Evolutionary conservation across 2,329 filamentous ascomycete genomes (phyloP).

Genomic region (Teratosphaeria zuluensis): DNA sequence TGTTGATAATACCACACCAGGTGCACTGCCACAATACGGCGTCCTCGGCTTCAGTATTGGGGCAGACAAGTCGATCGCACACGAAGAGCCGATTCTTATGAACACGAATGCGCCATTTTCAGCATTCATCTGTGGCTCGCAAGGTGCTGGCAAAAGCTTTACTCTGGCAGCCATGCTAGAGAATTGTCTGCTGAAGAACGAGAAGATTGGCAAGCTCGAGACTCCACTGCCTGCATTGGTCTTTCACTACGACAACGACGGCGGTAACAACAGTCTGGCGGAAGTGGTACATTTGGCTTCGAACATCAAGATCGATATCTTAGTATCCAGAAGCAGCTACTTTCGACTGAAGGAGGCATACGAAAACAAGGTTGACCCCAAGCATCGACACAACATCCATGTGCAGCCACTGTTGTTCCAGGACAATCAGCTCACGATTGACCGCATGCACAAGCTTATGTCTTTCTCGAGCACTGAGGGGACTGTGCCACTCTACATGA

Average conservation of each 20-base stretch:
- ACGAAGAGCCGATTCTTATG: conserved; percentile 30
- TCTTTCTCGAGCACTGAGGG: conserved; percentile 33
- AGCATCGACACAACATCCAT: conserved; percentile 31
- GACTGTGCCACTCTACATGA: conserved; percentile 45
- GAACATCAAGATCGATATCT: conserved; percentile 39
- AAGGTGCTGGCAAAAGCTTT: conserved; percentile 54
- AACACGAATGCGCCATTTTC: conserved; percentile 50
- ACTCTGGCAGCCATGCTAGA: conserved; percentile 51
- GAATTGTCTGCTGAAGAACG: conserved; percentile 43
- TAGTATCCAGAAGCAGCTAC: conserved; percentile 44
- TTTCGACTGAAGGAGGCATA: conserved; percentile 35
- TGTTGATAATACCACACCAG: background rate
- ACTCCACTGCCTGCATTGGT: conserved; percentile 46
- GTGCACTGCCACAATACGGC: conserved; percentile 16
- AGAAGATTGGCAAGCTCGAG: conserved; percentile 35
- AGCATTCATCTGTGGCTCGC: conserved; percentile 53
- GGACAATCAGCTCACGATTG: conserved; percentile 41
- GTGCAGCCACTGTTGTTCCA: conserved; percentile 40
- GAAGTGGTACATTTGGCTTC: conserved; percentile 49
- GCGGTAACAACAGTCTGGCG: conserved; percentile 37
- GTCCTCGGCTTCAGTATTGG: conserved; percentile 15
- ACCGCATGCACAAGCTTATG: conserved; percentile 48
- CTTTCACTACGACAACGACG: conserved; percentile 40
- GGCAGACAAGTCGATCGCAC: conserved; percentile 2
- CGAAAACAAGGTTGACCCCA: conserved; percentile 24